Conservation (phyloP, 1,284 basidiomycete genomes). For the Ustilago loliicola region DNA sequence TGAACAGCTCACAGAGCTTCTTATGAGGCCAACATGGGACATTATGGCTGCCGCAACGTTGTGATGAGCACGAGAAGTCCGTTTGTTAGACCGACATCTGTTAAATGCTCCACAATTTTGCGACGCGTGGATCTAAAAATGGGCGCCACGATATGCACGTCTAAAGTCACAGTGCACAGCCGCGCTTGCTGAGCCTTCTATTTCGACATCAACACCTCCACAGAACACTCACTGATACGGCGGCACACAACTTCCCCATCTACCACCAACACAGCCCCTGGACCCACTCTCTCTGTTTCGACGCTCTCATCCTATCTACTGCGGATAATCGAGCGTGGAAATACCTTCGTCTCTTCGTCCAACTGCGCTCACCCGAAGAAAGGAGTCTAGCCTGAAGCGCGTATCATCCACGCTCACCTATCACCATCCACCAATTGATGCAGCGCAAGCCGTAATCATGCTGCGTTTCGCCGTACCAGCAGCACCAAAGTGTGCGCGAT, state of each 20-base stretch:
- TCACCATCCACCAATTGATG: no score
- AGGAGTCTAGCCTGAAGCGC: not conserved
- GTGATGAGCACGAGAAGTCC: no score
- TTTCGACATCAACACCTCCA: slow-evolving; percentile 40
- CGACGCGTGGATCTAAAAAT: slow-evolving; percentile 24
- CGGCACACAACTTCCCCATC: not conserved
- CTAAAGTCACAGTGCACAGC: slow-evolving; percentile 1
- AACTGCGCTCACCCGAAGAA: not conserved
- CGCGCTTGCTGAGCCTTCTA: slow-evolving; percentile 4
- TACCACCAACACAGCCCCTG: not conserved
- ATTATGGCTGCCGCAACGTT: not conserved
- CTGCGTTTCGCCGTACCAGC: slow-evolving; percentile 55
- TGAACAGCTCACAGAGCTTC: not conserved
- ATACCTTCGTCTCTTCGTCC: not conserved
- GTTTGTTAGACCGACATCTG: not conserved
- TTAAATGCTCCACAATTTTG: not conserved
- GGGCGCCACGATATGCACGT: slow-evolving; percentile 9
- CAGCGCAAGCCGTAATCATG: no score
- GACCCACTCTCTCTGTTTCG: not conserved
- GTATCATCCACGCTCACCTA: no score
- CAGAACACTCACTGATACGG: not conserved
- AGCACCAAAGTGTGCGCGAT: slow-evolving; percentile 68
- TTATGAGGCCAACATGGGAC: not conserved
- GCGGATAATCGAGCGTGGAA: not conserved
- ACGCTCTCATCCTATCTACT: not conserved